Percentiles rank a stretch among this genome's conserved stretches.
These are phyloP conservation scores for Conticribra guillardii DNA, from an alignment of 108 stramenopile species.

Conservation along the genomic window DNA sequence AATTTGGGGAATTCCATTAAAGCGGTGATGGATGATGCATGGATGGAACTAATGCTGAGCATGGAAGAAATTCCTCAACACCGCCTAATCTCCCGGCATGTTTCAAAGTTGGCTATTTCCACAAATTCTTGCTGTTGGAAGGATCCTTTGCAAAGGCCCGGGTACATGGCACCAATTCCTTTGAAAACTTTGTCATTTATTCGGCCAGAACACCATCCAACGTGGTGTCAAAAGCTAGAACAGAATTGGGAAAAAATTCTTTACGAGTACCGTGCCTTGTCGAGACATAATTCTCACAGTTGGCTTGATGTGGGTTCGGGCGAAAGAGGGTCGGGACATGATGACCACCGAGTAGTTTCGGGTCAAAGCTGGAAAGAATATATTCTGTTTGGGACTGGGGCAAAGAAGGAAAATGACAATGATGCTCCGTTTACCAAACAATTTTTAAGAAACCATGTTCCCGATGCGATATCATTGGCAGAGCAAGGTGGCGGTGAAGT, in stretches of 20 bases:
- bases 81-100: constrained; percentile 48
- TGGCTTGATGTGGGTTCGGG: constrained; percentile 68
- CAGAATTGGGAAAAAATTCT: constrained; percentile 50
- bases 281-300: constrained; percentile 5
- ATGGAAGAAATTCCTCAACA: constrained; percentile 50
- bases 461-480: constrained; percentile 72
- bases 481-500: constrained; percentile 76
- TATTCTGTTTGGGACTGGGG: constrained; percentile 81
- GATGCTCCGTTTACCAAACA: constrained; percentile 59
- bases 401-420: constrained; percentile 11
- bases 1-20: too few relatives aligned
- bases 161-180: constrained; percentile 47
- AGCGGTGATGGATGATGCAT: constrained; percentile 62
- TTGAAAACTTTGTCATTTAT: constrained; percentile 30
- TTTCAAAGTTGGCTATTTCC: constrained; percentile 57
- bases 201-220: constrained; percentile 49
- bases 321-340: constrained; percentile 60
- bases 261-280: constrained; percentile 37
- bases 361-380: constrained; percentile 73
- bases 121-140: constrained; percentile 56
- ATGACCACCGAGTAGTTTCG: constrained; percentile 69
- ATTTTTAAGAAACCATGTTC: constrained; percentile 49
- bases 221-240: constrained; percentile 64
- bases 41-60: constrained; percentile 67
- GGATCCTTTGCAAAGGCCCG: constrained; percentile 66